Evolutionary conservation across 176 grass and related monocot genomes (phyloP).

Genomic region (Rhipidocladum racemiflorum): DNA sequence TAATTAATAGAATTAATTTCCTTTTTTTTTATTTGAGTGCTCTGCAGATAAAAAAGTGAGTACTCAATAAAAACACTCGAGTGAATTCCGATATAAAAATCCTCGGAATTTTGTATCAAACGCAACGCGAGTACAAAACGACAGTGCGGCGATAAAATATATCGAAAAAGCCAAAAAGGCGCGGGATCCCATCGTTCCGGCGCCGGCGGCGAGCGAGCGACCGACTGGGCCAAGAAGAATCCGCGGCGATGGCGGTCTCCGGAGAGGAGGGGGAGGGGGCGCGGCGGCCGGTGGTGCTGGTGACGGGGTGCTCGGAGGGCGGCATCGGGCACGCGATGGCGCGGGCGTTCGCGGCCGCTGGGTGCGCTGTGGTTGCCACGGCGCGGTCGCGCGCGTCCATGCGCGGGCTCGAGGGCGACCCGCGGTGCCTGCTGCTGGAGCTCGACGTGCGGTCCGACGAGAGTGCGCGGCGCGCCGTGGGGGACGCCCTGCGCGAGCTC

Average conservation of each 20-base stretch:
- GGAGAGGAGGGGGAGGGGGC: neutral
- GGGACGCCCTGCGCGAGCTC: conserved; percentile 37
- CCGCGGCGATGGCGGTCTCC: conserved; percentile 10
- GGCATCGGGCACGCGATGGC: conserved; percentile 79
- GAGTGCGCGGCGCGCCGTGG: conserved; percentile 44
- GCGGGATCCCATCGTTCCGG: neutral
- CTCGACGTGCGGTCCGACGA: conserved; percentile 72
- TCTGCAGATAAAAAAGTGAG: too few species aligned
- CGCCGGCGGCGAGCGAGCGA: neutral
- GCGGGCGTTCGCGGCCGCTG: conserved; percentile 53
- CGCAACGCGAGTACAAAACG: neutral
- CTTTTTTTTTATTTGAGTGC: too few species aligned
- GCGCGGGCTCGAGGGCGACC: conserved; percentile 49
- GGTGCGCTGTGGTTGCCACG: conserved; percentile 76
- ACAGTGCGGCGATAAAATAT: neutral
- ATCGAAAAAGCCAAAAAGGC: neutral
- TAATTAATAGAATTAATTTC: too few species aligned
- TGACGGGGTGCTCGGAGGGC: conserved; percentile 86
- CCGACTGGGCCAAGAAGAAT: neutral
- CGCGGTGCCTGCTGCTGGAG: conserved; percentile 52
- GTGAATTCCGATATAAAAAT: too few species aligned
- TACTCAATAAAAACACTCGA: too few species aligned
- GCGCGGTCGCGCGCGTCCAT: conserved; percentile 71
- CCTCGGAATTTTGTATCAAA: neutral
- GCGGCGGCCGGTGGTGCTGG: conserved; percentile 55